Base-by-base conservation (phyloP, 805 yeast species). In the Kregervanrija delftensis region DNA sequence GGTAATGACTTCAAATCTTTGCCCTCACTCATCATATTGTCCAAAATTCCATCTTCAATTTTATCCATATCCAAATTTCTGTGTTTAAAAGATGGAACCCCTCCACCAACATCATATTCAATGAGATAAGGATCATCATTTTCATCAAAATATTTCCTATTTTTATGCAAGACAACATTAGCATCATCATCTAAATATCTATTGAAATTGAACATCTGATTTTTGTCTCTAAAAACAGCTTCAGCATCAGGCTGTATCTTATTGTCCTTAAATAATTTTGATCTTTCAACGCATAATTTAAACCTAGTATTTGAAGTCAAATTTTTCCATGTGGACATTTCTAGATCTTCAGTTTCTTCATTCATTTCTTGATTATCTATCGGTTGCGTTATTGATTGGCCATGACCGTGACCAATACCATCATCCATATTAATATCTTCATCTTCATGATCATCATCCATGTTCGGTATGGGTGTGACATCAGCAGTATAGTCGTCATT, bases 21-120 rank as follows among this genome's bases (percentile, higher is more conserved):
- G 4, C 66, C 69, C 17, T 49, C 39, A 10, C 44, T 45, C 49
- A 58, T 52, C 47, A 71, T 63, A 11, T 65, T 43, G 28, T 71
- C 73, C 14, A 74, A 67, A 2, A 74, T 49, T 8, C 61, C 59
- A 35, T 73, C 66, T 52, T 80, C 83, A 35, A 67, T 59, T 13
- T 59, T 57, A 12, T 76, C 79, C 12, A 69, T 46, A 41, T 69
- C 55, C 1, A 75, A 43, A 12, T 89, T 90, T 13, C 56, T 53
- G 52, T 77, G 81, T 3, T 56, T 56, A 2, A 86, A 56, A 0
- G 79, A 76, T 0, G 99, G 98, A 8, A 89, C 59, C 0, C 89
- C 89, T 38, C 95, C 89, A 2, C 78, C 68, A 5, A 86, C 76
- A 51, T 90, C 96, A 60, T 91, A 93, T 60, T 93, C 98, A 30